These are phyloP conservation scores for Pueraria montana DNA, from an alignment of 306 rosid species.

Conservation along the genomic window DNA sequence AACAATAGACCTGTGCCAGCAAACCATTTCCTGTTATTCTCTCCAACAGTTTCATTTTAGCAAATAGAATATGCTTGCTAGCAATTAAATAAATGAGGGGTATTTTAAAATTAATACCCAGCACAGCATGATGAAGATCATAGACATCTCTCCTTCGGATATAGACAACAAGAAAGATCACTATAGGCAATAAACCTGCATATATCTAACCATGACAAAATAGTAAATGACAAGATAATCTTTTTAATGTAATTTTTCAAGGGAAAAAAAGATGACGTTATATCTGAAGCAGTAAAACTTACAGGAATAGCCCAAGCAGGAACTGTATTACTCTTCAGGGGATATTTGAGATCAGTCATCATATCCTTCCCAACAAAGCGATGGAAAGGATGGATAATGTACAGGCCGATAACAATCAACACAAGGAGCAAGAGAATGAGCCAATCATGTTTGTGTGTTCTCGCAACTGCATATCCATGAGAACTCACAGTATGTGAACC, in stretches of 20 bases:
- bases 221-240: constrained; percentile 12
- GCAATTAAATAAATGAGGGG: not conserved
- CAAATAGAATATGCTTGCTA: constrained; percentile 31
- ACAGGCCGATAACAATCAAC: constrained; percentile 53
- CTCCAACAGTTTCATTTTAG: constrained; percentile 22
- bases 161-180: constrained; percentile 71
- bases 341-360: constrained; percentile 89
- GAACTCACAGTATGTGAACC: constrained; percentile 81
- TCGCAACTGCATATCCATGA: constrained; percentile 74
- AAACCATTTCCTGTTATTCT: constrained; percentile 45
- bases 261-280: constrained; percentile 15
- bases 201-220: constrained; percentile 65
- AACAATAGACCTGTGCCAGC: constrained; percentile 73
- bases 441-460: constrained; percentile 88
- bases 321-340: constrained; percentile 81
- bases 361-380: constrained; percentile 92
- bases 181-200: constrained; percentile 74
- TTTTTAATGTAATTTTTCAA: constrained; percentile 28
- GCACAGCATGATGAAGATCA: constrained; percentile 91
- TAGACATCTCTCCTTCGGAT: constrained; percentile 83
- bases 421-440: constrained; percentile 77
- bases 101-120: constrained; percentile 63
- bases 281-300: constrained; percentile 52
- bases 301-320: constrained; percentile 92
- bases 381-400: constrained; percentile 76